Conservation (phyloP, 2,329 filamentous ascomycete species). For the Exophiala spinifera region DNA sequence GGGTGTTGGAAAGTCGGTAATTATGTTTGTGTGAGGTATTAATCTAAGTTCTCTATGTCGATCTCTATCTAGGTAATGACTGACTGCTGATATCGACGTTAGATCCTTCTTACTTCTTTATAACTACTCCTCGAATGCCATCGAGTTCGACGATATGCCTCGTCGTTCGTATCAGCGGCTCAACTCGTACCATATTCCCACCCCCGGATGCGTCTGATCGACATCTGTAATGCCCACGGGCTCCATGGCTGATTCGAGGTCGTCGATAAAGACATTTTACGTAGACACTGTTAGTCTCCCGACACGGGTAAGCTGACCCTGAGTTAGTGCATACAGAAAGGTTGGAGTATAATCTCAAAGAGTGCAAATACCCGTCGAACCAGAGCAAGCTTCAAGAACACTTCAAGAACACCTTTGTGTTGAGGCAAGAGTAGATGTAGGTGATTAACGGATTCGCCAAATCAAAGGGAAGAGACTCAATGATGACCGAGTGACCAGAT, state of each 20-base stretch:
- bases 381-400: too few species aligned
- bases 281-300: too few species aligned
- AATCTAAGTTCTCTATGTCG: too few species aligned
- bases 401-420: conserved; percentile 36
- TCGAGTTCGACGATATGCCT: not conserved
- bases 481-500: too few species aligned
- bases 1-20: too few species aligned
- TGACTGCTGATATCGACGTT: too few species aligned
- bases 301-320: conserved; percentile 38
- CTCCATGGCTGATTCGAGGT: conserved; percentile 64
- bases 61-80: too few species aligned
- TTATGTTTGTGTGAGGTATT: too few species aligned
- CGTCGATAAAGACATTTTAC: conserved; percentile 47
- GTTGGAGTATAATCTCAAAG: conserved; percentile 42
- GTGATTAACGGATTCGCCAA: not conserved
- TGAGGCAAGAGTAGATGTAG: conserved; percentile 39
- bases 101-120: not conserved
- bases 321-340: conserved; percentile 42
- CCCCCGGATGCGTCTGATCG: conserved; percentile 58
- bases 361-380: conserved; percentile 42
- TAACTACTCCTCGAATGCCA: not conserved
- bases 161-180: not conserved
- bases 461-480: conserved; percentile 27
- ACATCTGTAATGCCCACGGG: conserved; percentile 62
- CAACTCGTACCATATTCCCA: conserved; percentile 47